Base-by-base conservation (phyloP, 352 stramenopile species). In the Pythium sukuiense region DNA sequence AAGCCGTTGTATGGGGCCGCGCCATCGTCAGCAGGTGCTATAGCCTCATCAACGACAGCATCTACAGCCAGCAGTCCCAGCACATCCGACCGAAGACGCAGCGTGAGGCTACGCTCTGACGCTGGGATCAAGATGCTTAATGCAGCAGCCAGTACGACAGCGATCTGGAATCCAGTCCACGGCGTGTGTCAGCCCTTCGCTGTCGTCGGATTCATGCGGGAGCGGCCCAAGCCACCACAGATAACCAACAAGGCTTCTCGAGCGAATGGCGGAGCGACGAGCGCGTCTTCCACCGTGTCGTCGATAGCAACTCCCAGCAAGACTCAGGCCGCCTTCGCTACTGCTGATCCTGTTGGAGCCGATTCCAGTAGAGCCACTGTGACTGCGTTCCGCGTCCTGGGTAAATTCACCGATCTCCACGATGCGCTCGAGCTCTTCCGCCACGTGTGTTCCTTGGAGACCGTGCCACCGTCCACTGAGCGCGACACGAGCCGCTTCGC, bases 81-180 rank as follows among this genome's bases (percentile, higher is more conserved):
- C 2, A 12, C 53, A 24, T 60, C 33, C 48, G 61, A 62, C 6
- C 68, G 49, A 66, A 72, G 49, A 60, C 72, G 59, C 49, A 89
- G 26, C 61, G 81, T 52, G 69, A 81, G 55, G 62, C 71, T 59
- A 30, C 63, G 73, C n/a, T 61, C 65, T 0, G 72, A 81, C n/a
- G 83, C 37, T 59, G 63, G 13, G 13, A 61, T 55, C 3, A 63
- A 55, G 55, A 7, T 63, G 63, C 6, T 37, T 2, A 20, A 49
- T 12, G 61, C 67, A 50, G 29, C 60, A 6, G n/a, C 61, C 13
- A 50, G 2, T 0, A 61, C 39, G 27, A 43, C 57, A n/a, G 65
- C 71, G 26, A 85, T 94, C 13, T 92, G 85, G 85, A 87, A 80
- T 20, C 85, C 85, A 1, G 70, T 92, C 0, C 85, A 94, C 56